Evolutionary conservation across 139 green algal species (phyloP).

Genomic region (Volvox africanus): DNA sequence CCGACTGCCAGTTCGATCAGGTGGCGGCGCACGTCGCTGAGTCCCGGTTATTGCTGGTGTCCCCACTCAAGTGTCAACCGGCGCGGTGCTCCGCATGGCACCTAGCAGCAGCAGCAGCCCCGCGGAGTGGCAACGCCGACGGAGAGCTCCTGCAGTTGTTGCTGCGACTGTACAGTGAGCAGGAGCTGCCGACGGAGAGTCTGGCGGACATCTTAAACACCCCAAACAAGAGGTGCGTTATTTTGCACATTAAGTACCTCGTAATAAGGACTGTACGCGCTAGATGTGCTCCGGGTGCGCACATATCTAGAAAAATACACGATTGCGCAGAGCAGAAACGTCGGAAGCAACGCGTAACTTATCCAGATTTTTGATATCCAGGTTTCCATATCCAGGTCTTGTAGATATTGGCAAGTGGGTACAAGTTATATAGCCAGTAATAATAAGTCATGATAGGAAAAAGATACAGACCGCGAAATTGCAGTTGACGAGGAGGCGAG

Average conservation of each 20-base stretch:
- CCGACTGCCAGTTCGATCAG: not conserved
- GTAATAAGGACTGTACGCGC: too few relatives aligned
- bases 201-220: not conserved
- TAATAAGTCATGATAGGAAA: too few relatives aligned
- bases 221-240: conserved; percentile 44
- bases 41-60: not conserved
- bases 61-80: conserved; percentile 17
- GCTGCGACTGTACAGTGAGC: not conserved
- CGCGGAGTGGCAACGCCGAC: not conserved
- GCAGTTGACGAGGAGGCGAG: not conserved
- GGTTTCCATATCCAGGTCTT: too few relatives aligned
- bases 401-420: too few relatives aligned
- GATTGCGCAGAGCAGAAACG: too few relatives aligned
- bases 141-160: conserved; percentile 5
- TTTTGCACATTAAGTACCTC: too few relatives aligned
- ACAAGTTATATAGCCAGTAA: too few relatives aligned
- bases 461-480: too few relatives aligned
- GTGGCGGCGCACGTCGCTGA: not conserved
- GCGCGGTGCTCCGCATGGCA: conserved; percentile 15
- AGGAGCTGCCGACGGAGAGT: not conserved
- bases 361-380: too few relatives aligned
- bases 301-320: too few relatives aligned
- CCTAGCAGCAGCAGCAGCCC: not conserved
- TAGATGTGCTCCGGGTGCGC: too few relatives aligned
- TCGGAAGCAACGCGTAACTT: too few relatives aligned